Evolutionary conservation across 495 filamentous ascomycete genomes (phyloP).

Genomic region (Neurospora sp.): DNA sequence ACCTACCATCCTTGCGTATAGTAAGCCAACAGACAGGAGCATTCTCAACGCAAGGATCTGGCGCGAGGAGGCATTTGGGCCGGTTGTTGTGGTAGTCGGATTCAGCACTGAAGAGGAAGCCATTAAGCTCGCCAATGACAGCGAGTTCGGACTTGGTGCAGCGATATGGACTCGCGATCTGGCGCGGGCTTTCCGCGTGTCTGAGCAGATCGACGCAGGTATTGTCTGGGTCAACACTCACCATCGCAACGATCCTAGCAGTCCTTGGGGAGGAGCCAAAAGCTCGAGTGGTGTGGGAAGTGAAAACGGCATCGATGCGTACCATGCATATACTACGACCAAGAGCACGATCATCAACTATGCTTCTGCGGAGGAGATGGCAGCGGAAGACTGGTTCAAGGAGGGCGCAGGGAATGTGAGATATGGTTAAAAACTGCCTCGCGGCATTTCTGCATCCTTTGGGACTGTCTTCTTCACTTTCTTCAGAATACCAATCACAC

Average conservation of each 20-base stretch:
- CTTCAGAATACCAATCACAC: neutral
- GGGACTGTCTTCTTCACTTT: neutral
- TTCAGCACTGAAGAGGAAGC: constrained; percentile 41
- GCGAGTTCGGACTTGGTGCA: constrained; percentile 41
- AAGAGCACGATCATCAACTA: constrained; percentile 54
- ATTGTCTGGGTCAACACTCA: constrained; percentile 57
- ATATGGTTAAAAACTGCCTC: constrained; percentile 25
- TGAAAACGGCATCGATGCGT: constrained; percentile 49
- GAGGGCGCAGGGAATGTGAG: constrained; percentile 31
- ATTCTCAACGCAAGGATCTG: constrained; percentile 22
- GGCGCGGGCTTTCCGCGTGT: constrained; percentile 46
- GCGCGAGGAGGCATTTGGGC: constrained; percentile 41
- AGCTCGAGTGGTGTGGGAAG: constrained; percentile 44
- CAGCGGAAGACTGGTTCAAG: constrained; percentile 41
- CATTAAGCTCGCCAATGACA: constrained; percentile 38
- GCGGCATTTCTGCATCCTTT: neutral
- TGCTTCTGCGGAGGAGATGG: constrained; percentile 30
- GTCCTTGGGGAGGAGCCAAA: constrained; percentile 49
- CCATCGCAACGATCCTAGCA: constrained; percentile 51
- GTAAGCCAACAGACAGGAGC: constrained; percentile 7
- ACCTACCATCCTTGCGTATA: constrained; percentile 42
- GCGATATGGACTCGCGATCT: constrained; percentile 51
- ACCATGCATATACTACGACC: constrained; percentile 45
- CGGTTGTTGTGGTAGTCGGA: constrained; percentile 37
- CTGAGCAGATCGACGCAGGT: constrained; percentile 45